Evolutionary conservation across 176 grass and related monocot species (phyloP), one percentile per base, ranked within the genome.

Genomic region (Elymus sibiricus): DNA sequence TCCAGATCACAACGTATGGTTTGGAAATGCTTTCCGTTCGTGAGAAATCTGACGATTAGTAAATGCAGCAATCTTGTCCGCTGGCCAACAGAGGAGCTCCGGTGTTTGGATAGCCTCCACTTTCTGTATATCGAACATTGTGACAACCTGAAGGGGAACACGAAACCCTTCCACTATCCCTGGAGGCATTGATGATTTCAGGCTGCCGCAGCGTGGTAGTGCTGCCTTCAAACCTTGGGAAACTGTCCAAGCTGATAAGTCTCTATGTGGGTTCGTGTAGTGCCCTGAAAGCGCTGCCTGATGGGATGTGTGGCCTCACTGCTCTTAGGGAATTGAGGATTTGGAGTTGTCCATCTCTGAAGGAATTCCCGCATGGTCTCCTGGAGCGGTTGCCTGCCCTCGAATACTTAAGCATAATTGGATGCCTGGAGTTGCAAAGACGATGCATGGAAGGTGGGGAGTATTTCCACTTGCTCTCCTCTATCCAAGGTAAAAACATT

Each of bases 241-340:
- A 39, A 26, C 56, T 87, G 2, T 0, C 4, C 0, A 62, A 34
- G 35, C 8, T 86, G 14, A 46, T 12, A 12, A 0, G 0, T 2
- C 25, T 79, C 6, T 0, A 0, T 1, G 0, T 71, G 7, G 0
- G 0, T 0, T 0, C 0, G 0, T 62, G 38, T 14, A 0, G 0
- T 19, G 7, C 1, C 0, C 40, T 87, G 40, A 37, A 7, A 37
- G 35, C 35, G 4, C 35, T 37, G 35, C 4, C 35, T 37, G 35
- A 37, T 37, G 35, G 35, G 35, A 37, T 37, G 35, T 37, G 35
- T 37, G 35, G 35, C 35, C 35, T 37, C 35, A 37, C 35, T 37
- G 2, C 35, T 5, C 35, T 37, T 37, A 37, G 35, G 35, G 35
- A 37, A 37, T 37, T 37, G 35, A 3, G 2, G 35, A 37, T 37